Evolutionary conservation across 2,329 filamentous ascomycete genomes (phyloP).

Genomic region (Anisogramma anomala): DNA sequence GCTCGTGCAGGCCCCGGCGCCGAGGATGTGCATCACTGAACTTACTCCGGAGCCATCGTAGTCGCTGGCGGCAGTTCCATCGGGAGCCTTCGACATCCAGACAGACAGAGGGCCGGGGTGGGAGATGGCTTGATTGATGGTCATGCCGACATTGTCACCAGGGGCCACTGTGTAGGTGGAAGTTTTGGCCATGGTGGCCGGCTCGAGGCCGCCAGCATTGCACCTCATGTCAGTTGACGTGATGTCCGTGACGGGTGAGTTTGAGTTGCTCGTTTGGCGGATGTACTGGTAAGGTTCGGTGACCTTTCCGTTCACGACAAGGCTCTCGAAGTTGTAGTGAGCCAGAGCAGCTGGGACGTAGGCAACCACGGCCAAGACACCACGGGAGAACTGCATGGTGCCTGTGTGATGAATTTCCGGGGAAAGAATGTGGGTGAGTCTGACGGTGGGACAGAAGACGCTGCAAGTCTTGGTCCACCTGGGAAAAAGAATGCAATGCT

Average conservation of each 20-base stretch:
- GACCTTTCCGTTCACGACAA: constrained; percentile 17
- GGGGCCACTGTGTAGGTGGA: constrained; percentile 26
- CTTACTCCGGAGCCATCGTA: constrained; percentile 24
- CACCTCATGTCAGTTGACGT: constrained; percentile 28
- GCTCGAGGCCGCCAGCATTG: constrained; percentile 23
- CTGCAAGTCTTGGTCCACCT: constrained; percentile 5
- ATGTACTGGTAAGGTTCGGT: constrained; percentile 17
- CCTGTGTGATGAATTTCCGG: background rate
- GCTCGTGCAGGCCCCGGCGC: constrained; percentile 22
- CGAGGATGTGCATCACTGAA: too few species aligned
- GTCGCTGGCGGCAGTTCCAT: constrained; percentile 18
- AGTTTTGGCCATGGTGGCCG: constrained; percentile 24
- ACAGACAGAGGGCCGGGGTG: constrained; percentile 30
- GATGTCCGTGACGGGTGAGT: constrained; percentile 29
- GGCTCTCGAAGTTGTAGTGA: constrained; percentile 17
- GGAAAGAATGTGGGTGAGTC: background rate
- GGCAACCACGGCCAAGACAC: constrained; percentile 6
- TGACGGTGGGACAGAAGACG: background rate
- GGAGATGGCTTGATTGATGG: constrained; percentile 24
- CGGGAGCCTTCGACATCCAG: constrained; percentile 26
- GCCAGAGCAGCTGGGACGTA: constrained; percentile 9
- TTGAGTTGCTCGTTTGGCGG: constrained; percentile 19
- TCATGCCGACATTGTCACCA: constrained; percentile 31
- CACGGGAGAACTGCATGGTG: constrained; percentile 4
- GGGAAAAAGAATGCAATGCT: constrained; percentile 11